Base-by-base conservation (phyloP, 306 rosid genomes). In the Sindora glabra region DNA sequence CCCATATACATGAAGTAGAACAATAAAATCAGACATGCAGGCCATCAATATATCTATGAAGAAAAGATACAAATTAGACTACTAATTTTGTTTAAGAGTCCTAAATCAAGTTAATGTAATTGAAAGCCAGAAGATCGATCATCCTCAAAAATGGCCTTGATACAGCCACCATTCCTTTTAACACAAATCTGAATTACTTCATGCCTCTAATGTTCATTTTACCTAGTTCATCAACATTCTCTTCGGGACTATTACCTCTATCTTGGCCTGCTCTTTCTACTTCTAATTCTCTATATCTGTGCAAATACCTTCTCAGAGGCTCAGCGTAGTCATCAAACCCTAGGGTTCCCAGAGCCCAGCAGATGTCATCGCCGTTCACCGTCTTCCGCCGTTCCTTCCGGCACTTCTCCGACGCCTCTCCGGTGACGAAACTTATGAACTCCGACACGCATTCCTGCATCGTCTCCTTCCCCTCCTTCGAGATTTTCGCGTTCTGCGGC, bases 251-350 rank as follows among this genome's bases (percentile, higher is more conserved):
- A 25, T 21, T 14, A 6, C 22, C 52, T 60, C 74, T 74, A 45
- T 56, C 51, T 42, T 72, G 79, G 10, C 76, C 75, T 68, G 76
- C 83, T 58, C 56, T 77, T 58, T 81, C 87, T n/a, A 78, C 87
- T 48, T 81, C 87, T 10, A 76, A 23, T 18, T 81, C 87, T 23
- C 94, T 69, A 46, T 54, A 82, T 33, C 64, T 62, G n/a, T 33
- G 32, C 60, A 86, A 52, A 63, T 77, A 86, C 75, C 62, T 40
- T 29, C 8, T 46, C 19, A 86, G 73, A 5, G 86, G 84, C n/a
- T 63, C 86, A 1, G 74, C 69, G 44, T 86, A 86, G 45, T 82
- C 81, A 10, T 82, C 86, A 18, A 86, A 86, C 1, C 94, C 94
- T 8, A 86, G 64, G 2, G 70, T 60, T 0, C 70, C 82, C 44